These are phyloP conservation scores for Rhodotorula sp. DNA, from an alignment of 1,284 basidiomycete genomes.

Conservation along the genomic window DNA sequence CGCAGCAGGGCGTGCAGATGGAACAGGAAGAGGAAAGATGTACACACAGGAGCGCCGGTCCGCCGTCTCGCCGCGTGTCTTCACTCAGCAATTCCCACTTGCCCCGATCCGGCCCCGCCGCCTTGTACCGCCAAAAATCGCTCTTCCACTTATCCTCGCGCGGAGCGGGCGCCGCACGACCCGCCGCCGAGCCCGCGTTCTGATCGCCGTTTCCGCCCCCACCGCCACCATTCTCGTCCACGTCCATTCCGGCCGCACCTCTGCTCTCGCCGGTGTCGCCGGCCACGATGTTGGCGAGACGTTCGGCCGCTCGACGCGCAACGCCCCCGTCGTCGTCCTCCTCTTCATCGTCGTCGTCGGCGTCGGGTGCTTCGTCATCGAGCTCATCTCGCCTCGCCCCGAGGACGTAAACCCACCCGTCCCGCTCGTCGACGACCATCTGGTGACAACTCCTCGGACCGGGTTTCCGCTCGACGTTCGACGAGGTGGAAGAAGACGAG, in stretches of 20 bases:
- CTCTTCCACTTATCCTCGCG: constrained; percentile 27
- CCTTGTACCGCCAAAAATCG: constrained; percentile 50
- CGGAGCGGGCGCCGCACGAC: too few relatives aligned
- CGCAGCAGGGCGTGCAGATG: too few relatives aligned
- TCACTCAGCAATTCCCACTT: constrained; percentile 47
- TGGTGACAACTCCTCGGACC: constrained; percentile 49
- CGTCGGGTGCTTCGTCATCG: constrained; percentile 7
- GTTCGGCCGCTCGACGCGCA: neutral
- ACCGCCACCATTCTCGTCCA: constrained; percentile 1
- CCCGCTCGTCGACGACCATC: constrained; percentile 47
- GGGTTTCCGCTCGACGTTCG: constrained; percentile 34
- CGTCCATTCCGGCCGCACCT: constrained; percentile 7
- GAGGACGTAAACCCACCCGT: constrained; percentile 50
- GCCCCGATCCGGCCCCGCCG: constrained; percentile 42
- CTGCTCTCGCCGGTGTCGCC: neutral
- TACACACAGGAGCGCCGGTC: constrained; percentile 48
- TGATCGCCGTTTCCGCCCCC: too few relatives aligned
- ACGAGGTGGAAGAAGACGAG: neutral
- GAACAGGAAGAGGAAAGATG: neutral
- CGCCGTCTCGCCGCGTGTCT: constrained; percentile 47
- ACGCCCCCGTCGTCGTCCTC: neutral
- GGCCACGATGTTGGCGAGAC: too few relatives aligned
- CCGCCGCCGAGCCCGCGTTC: too few relatives aligned
- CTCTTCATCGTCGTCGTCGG: neutral
- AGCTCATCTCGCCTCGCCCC: constrained; percentile 37